Base-by-base conservation (phyloP, 192 early-diverging fungal species). In the Rhizophagus clarus region DNA sequence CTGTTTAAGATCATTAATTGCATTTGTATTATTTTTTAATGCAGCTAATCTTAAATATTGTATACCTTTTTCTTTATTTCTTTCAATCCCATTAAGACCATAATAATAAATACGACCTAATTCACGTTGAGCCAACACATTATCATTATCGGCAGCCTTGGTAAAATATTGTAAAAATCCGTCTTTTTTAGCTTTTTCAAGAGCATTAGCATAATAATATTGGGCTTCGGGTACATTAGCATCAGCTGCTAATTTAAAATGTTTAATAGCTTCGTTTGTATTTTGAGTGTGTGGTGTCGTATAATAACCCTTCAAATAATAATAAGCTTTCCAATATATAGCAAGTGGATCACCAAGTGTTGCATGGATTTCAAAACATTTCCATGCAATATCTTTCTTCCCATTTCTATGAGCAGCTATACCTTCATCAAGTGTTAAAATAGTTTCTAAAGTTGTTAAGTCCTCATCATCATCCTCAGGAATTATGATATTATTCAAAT, bases 1-100 rank as follows among this genome's bases (percentile, higher is more conserved):
- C 20, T 17, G 20, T 56, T 56, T 56, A 20, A 56, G 51, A 22
- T 8, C 97, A 94, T 56, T 20, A 56, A 56, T 56, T 56, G 51
- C 51, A 56, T 17, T 15, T 20, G 3, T 4, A 56, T 56, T 2
- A 17, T 56, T 56, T 56, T 56, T 15, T 56, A 56, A 17, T 4
- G 51, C 51, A 56, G 51, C 51, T 56, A 20, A 56, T 56, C 20
- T 20, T 20, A 56, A 56, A 17, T 56, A 56, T 56, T 20, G 20
- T 17, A 56, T 20, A 56, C 51, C 51, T 20, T 56, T 56, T 20
- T 56, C 51, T 56, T 20, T 5, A 56, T 56, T 56, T 56, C 1
- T 56, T 20, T 56, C 51, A 20, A 56, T 4, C 14, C 51, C 51
- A 4, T 56, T 20, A 56, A 17, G 51, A 20, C 51, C 51, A 56